phyloP scores from a whole-genome alignment of 192 early-diverging fungal species.

The Coemansia sp. region DNA sequence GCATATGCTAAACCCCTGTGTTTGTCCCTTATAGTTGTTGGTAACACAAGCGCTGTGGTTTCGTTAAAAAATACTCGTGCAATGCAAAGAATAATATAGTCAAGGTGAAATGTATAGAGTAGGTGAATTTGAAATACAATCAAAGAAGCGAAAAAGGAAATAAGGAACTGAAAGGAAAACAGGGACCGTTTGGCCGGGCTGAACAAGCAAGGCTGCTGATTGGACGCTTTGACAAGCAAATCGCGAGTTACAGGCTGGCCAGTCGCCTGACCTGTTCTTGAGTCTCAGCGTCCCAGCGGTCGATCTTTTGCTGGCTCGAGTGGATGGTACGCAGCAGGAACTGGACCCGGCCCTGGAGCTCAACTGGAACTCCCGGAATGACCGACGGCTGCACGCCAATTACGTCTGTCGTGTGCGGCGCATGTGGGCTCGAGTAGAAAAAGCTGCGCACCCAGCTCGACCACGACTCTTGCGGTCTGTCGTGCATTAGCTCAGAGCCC shows the following conservation, averaged over 20 bases:
- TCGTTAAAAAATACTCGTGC: neutral
- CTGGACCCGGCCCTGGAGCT: constrained; percentile 60
- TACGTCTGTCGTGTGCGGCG: neutral
- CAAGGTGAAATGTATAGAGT: neutral
- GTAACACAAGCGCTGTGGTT: neutral
- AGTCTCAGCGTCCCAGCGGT: constrained; percentile 53
- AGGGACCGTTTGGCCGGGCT: neutral
- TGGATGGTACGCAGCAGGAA: constrained; percentile 61
- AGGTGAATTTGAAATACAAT: neutral
- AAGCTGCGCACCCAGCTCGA: constrained; percentile 56
- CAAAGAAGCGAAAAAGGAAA: neutral
- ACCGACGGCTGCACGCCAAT: constrained; percentile 10
- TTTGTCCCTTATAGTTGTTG: too few relatives aligned
- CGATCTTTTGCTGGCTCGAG: constrained; percentile 59
- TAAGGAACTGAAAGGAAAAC: neutral
- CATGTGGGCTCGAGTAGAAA: constrained; percentile 5
- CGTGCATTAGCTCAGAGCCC: neutral
- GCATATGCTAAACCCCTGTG: constrained; percentile 15
- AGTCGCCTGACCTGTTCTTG: constrained; percentile 15
- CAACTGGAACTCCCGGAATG: constrained; percentile 56
- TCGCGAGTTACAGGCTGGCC: constrained; percentile 9
- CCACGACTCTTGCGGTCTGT: constrained; percentile 24
- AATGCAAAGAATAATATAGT: constrained; percentile 1
- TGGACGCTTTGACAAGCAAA: neutral
- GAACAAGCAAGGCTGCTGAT: neutral